These are phyloP conservation scores for Fistulinella staudtii DNA, from an alignment of 1,284 basidiomycete genomes.

Conservation along the genomic window DNA sequence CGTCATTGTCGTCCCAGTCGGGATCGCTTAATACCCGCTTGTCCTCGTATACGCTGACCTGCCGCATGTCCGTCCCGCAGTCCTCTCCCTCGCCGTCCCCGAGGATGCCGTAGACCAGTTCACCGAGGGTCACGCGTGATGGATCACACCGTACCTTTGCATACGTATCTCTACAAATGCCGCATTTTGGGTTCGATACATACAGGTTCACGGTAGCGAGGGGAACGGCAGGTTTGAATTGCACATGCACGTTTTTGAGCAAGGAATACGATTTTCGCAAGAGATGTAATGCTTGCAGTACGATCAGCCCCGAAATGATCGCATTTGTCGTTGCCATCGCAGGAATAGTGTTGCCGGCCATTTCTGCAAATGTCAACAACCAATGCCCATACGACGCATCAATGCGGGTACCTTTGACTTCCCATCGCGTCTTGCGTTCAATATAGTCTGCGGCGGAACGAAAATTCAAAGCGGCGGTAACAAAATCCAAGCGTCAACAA, in stretches of 20 bases:
- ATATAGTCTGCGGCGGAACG: conserved; percentile 91
- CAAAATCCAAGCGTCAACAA: conserved; percentile 74
- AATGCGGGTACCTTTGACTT: conserved; percentile 74
- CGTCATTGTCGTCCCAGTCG: conserved; percentile 85
- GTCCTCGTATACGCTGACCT: conserved; percentile 86
- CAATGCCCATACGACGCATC: not conserved
- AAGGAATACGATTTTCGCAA: conserved; percentile 59
- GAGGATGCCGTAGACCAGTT: conserved; percentile 67
- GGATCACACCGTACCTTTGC: conserved; percentile 69
- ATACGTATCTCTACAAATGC: conserved; percentile 87
- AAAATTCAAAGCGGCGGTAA: conserved; percentile 91
- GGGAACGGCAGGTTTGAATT: conserved; percentile 72
- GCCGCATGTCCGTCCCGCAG: conserved; percentile 40
- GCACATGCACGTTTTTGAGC: conserved; percentile 69
- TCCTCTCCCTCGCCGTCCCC: conserved; percentile 43
- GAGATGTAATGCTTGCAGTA: conserved; percentile 86
- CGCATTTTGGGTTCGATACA: conserved; percentile 71
- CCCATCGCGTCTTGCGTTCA: conserved; percentile 86
- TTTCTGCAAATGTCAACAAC: conserved; percentile 55
- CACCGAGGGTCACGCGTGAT: conserved; percentile 59
- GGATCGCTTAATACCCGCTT: conserved; percentile 80
- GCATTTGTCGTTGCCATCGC: conserved; percentile 99
- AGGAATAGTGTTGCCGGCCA: conserved; percentile 99
- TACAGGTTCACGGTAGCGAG: conserved; percentile 64
- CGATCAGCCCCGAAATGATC: conserved; percentile 91